Percentiles rank a stretch among this genome's conserved stretches.
These are phyloP conservation scores for Aspergillus aculeatinus DNA, from an alignment of 2,329 filamentous ascomycete genomes.

Conservation along the genomic window DNA sequence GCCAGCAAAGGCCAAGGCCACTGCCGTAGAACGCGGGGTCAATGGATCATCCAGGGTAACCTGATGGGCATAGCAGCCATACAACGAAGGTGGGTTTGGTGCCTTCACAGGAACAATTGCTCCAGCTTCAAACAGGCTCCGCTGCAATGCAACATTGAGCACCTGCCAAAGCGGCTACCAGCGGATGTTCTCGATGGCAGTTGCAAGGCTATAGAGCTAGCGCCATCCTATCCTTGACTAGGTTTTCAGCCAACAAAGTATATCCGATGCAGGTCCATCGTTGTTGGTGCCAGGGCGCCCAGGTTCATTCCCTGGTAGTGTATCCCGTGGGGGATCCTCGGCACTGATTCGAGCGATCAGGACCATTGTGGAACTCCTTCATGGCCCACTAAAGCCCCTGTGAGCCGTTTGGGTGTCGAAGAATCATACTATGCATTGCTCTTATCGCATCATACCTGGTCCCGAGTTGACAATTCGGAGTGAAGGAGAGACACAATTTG, in stretches of 20 bases:
- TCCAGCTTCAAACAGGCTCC: conserved; percentile 12
- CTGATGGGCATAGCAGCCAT: conserved; percentile 6
- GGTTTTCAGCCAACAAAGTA: conserved; percentile 12
- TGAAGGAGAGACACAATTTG: background rate
- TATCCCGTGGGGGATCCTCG: conserved; percentile 7
- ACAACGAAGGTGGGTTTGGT: background rate
- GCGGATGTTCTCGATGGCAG: conserved; percentile 10
- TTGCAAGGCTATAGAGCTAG: conserved; percentile 12
- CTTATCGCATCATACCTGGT: conserved; percentile 9
- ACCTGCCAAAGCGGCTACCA: conserved; percentile 15
- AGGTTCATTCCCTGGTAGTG: background rate
- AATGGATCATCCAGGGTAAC: conserved; percentile 11
- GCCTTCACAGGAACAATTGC: conserved; percentile 8
- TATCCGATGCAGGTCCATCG: conserved; percentile 5
- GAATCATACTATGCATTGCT: conserved; percentile 2
- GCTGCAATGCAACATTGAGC: conserved; percentile 18
- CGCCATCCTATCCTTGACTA: conserved; percentile 10
- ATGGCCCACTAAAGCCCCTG: conserved; percentile 4
- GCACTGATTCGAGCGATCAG: conserved; percentile 7
- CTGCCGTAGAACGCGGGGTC: conserved; percentile 16
- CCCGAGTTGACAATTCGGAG: conserved; percentile 3
- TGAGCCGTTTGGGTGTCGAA: background rate
- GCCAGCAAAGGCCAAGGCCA: conserved; percentile 9
- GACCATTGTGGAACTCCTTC: background rate
- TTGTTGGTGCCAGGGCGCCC: conserved; percentile 5